Conservation (phyloP, 331 rosid species). For the Cydonia oblonga region DNA sequence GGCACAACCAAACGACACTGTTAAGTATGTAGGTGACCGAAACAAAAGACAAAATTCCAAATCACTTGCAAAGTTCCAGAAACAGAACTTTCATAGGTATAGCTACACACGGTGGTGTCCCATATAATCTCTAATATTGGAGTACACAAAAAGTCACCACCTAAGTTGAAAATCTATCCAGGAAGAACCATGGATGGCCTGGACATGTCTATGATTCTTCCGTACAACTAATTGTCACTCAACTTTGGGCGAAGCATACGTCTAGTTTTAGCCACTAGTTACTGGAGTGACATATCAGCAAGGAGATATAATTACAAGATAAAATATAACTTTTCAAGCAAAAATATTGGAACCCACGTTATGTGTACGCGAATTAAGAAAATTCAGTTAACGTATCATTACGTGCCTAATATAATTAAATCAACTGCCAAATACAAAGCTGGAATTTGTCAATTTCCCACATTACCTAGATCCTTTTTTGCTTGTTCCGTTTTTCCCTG, state of each 20-base stretch:
- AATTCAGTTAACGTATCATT: neutral
- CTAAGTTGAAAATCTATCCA: neutral
- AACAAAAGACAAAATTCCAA: neutral
- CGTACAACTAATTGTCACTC: neutral
- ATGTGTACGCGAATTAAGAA: neutral
- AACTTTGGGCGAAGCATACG: neutral
- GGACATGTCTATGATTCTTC: neutral
- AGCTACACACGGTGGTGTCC: neutral
- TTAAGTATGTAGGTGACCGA: neutral
- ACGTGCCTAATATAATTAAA: neutral
- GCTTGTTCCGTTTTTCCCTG: conserved; percentile 59
- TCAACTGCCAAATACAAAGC: neutral
- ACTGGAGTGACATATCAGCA: neutral
- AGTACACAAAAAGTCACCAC: neutral
- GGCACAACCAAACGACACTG: neutral
- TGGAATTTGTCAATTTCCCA: neutral
- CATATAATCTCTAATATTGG: neutral
- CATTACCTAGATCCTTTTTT: conserved; percentile 47
- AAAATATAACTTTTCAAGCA: neutral
- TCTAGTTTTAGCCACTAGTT: neutral
- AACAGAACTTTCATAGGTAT: neutral
- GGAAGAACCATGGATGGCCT: neutral
- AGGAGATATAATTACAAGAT: neutral
- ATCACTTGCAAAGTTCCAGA: neutral
- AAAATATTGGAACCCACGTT: neutral